A percentile compares a stretch with the other conserved stretches of the same genome.
These are phyloP conservation scores for Abortiporus biennis DNA, from an alignment of 1,284 basidiomycete species.

Conservation along the genomic window DNA sequence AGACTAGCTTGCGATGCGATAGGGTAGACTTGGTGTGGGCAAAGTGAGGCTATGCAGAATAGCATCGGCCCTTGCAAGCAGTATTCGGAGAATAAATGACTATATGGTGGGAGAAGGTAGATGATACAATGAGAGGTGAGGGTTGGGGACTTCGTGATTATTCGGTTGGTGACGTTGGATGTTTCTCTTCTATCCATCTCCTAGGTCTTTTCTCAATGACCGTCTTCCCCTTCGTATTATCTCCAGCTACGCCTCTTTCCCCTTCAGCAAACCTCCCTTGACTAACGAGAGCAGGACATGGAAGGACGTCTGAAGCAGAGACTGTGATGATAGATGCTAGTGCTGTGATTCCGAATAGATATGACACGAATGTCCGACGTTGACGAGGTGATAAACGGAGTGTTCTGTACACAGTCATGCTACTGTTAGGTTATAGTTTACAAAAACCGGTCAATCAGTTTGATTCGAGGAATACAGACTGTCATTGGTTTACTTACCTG, in stretches of 20 bases:
- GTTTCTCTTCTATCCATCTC: slow-evolving; percentile 76
- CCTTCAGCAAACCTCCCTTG: slow-evolving; percentile 51
- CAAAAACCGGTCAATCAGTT: too few species aligned
- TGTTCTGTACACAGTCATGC: slow-evolving; percentile 50
- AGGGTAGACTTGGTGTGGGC: too few species aligned
- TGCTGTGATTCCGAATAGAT: slow-evolving; percentile 75
- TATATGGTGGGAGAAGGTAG: too few species aligned
- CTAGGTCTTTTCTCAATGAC: slow-evolving; percentile 60
- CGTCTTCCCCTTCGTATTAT: slow-evolving; percentile 24
- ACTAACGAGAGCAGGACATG: slow-evolving; percentile 62
- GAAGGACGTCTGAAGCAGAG: slow-evolving; percentile 70
- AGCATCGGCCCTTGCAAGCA: too few species aligned
- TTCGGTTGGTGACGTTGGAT: slow-evolving; percentile 24
- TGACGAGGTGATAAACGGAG: slow-evolving; percentile 54
- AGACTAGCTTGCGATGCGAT: too few species aligned
- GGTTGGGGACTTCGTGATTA: too few species aligned
- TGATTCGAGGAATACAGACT: too few species aligned
- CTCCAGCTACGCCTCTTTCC: slow-evolving; percentile 16
- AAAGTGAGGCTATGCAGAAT: too few species aligned
- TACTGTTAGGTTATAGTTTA: slow-evolving; percentile 18
- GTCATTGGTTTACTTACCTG: too few species aligned
- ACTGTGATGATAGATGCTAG: slow-evolving; percentile 72
- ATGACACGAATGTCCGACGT: slow-evolving; percentile 68
- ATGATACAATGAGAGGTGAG: too few species aligned
- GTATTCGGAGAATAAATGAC: too few species aligned